Percentiles rank a stretch among this genome's conserved stretches.
phyloP scores from a whole-genome alignment of 2,329 filamentous ascomycete genomes.

The Aureobasidium pullulans region DNA sequence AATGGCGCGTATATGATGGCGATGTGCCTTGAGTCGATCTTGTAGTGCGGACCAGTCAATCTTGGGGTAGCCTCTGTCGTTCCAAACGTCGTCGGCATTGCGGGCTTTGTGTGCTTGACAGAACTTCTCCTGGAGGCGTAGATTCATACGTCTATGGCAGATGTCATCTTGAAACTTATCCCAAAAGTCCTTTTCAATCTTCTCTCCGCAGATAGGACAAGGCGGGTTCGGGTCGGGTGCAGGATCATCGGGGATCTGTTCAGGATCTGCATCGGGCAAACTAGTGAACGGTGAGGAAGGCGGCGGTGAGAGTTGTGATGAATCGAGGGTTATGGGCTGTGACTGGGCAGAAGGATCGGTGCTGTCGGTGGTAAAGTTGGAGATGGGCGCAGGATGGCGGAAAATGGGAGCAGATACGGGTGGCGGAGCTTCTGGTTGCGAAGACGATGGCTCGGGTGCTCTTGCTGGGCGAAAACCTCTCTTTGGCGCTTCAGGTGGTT shows the following conservation, averaged over 20 bases:
- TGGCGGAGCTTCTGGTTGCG: background rate
- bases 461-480: background rate
- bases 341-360: background rate
- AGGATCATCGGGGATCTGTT: background rate
- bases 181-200: slow-evolving; percentile 20
- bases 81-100: slow-evolving; percentile 23
- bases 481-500: background rate
- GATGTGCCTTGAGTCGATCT: slow-evolving; percentile 22
- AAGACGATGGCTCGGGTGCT: background rate
- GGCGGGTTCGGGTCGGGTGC: background rate
- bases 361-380: background rate
- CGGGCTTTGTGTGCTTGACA: slow-evolving; percentile 26
- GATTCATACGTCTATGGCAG: slow-evolving; percentile 20
- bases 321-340: background rate
- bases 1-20: slow-evolving; percentile 20
- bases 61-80: slow-evolving; percentile 25
- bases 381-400: background rate
- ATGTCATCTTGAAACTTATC: slow-evolving; percentile 26
- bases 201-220: slow-evolving; percentile 29
- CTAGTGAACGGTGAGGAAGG: background rate
- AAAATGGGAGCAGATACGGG: background rate
- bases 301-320: slow-evolving; percentile 2
- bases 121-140: slow-evolving; percentile 27
- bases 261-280: background rate
- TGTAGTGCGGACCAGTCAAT: slow-evolving; percentile 27